A percentile compares a stretch with the other conserved stretches of the same genome.
Evolutionary conservation across 2,329 filamentous ascomycete genomes (phyloP).

Genomic region (Paraconiothyrium brasiliense): DNA sequence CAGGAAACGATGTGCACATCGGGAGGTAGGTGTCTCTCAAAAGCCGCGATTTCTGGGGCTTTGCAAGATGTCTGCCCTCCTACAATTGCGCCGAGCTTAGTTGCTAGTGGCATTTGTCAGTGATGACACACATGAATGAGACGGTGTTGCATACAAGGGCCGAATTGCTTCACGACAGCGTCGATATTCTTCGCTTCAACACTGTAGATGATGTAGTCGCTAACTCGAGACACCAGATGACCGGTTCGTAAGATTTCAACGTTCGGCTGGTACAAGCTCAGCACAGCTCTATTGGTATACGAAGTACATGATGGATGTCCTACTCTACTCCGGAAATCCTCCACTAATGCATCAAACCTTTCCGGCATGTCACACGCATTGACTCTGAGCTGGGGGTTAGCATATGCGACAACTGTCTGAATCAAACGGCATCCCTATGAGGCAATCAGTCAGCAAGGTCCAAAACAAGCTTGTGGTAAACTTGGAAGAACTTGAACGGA

Average conservation of each 20-base stretch:
- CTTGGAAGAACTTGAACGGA: slow-evolving; percentile 25
- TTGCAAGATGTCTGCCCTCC: slow-evolving; percentile 99
- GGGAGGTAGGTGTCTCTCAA: slow-evolving; percentile 84
- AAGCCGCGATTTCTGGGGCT: slow-evolving; percentile 92
- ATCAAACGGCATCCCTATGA: slow-evolving; percentile 29
- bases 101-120: slow-evolving; percentile 67
- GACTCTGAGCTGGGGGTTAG: slow-evolving; percentile 69
- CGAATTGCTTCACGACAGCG: slow-evolving; percentile 85
- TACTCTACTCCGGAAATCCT: slow-evolving; percentile 91
- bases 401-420: slow-evolving; percentile 22
- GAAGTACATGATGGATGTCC: slow-evolving; percentile 58
- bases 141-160: slow-evolving; percentile 76
- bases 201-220: slow-evolving; percentile 99
- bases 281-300: slow-evolving; percentile 46
- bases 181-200: slow-evolving; percentile 94
- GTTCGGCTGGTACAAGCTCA: slow-evolving; percentile 69
- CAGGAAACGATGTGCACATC: slow-evolving; percentile 96
- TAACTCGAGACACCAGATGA: slow-evolving; percentile 91
- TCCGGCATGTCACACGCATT: slow-evolving; percentile 94
- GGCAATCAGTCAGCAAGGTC: slow-evolving; percentile 45
- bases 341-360: slow-evolving; percentile 80
- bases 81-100: slow-evolving; percentile 93
- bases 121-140: slow-evolving; percentile 13
- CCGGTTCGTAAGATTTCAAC: slow-evolving; percentile 93
- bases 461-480: slow-evolving; percentile 27